Conservation (phyloP, 2,329 filamentous ascomycete genomes). For the Cadophora sp. region DNA sequence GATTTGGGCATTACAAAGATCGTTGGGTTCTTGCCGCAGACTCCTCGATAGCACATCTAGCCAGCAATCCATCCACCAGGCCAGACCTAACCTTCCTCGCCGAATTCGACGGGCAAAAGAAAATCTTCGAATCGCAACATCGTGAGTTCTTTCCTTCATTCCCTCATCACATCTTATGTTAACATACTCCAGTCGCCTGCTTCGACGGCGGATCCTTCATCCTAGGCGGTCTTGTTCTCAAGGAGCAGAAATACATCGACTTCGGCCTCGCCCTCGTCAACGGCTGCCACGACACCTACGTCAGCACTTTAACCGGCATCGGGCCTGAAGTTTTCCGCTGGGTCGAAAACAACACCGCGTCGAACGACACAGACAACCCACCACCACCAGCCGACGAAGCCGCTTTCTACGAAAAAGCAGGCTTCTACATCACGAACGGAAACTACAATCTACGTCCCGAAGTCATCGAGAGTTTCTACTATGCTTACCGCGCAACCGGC, state of each 20-base stretch:
- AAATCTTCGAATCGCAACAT: constrained; percentile 54
- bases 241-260: constrained; percentile 69
- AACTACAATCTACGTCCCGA: constrained; percentile 78
- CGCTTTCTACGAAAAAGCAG: constrained; percentile 68
- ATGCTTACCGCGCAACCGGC: constrained; percentile 82
- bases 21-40: constrained; percentile 79
- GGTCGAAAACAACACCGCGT: constrained; percentile 53
- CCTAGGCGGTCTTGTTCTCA: constrained; percentile 75
- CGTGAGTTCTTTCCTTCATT: constrained; percentile 32
- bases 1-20: constrained; percentile 71
- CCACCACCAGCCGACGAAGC: constrained; percentile 51
- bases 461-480: constrained; percentile 85
- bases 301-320: constrained; percentile 70
- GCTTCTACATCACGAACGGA: constrained; percentile 72
- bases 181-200: constrained; percentile 65
- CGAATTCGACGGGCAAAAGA: constrained; percentile 55
- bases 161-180: not conserved
- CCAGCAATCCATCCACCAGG: constrained; percentile 69
- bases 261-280: constrained; percentile 77
- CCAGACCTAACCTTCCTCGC: constrained; percentile 77
- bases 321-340: constrained; percentile 77
- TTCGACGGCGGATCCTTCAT: constrained; percentile 89
- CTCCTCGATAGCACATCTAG: constrained; percentile 74
- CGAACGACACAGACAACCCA: constrained; percentile 49
- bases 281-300: constrained; percentile 78